Percentiles rank a stretch among this genome's conserved stretches.
phyloP scores from a whole-genome alignment of 257 asterid species.

The Pogostemon cablin region DNA sequence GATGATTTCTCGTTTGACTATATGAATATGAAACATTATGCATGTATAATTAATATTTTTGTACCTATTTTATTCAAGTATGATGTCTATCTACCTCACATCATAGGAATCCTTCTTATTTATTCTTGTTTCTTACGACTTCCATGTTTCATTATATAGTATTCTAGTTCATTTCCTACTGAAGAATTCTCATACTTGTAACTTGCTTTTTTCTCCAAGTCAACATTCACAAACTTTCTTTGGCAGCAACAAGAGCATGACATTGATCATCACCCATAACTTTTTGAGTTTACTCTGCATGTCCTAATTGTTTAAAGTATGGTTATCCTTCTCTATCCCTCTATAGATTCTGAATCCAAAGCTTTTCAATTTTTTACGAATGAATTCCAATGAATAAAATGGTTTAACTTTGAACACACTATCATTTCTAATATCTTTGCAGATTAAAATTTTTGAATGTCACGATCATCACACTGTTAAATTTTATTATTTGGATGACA shows the following conservation, averaged over 20 bases:
- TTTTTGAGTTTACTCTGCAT: neutral
- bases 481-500: constrained; percentile 9
- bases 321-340: constrained; percentile 6
- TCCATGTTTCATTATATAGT: neutral
- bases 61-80: neutral
- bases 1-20: constrained; percentile 2
- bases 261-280: neutral
- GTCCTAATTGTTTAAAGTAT: neutral
- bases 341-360: neutral
- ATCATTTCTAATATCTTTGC: neutral
- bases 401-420: neutral
- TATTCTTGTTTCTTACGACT: neutral
- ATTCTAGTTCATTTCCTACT: neutral
- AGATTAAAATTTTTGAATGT: constrained; percentile 9
- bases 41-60: neutral
- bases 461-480: constrained; percentile 19
- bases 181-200: constrained; percentile 12
- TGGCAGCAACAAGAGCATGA: neutral
- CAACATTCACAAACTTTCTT: neutral
- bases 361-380: neutral
- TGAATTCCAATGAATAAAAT: neutral
- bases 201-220: constrained; percentile 11
- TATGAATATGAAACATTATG: neutral
- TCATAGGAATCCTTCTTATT: neutral
- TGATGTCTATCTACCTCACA: constrained; percentile 8